These are phyloP conservation scores for Coniochaeta sp. DNA, from an alignment of 2,329 filamentous ascomycete species.

Conservation along the genomic window DNA sequence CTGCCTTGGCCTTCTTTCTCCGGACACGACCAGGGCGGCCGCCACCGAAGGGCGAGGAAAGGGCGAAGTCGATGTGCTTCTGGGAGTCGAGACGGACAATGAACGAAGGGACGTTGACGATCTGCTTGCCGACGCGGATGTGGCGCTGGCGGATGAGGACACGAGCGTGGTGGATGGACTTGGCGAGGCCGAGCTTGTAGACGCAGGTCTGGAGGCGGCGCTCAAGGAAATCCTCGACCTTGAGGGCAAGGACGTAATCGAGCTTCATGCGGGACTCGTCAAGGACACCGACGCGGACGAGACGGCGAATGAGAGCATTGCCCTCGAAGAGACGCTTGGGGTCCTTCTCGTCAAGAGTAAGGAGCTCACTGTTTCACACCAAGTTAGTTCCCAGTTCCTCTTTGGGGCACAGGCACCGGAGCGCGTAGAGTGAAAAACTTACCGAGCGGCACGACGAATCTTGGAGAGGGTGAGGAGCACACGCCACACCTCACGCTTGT, in stretches of 20 bases:
- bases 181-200: conserved; percentile 99
- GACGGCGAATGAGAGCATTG: conserved; percentile 99
- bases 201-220: conserved; percentile 99
- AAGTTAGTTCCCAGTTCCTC: conserved; percentile 9
- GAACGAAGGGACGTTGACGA: conserved; percentile 99
- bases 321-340: conserved; percentile 99
- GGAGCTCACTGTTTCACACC: conserved; percentile 70
- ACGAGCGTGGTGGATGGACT: conserved; percentile 99
- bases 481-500: conserved; percentile 99
- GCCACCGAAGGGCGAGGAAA: conserved; percentile 95
- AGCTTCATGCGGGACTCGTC: conserved; percentile 99
- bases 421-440: conserved; percentile 28
- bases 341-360: conserved; percentile 99
- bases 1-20: conserved; percentile 99
- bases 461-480: conserved; percentile 99
- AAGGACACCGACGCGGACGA: conserved; percentile 98
- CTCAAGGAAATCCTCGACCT: conserved; percentile 99
- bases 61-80: conserved; percentile 99
- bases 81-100: conserved; percentile 99
- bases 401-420: not conserved
- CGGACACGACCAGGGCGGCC: conserved; percentile 95
- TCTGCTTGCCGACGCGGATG: conserved; percentile 99
- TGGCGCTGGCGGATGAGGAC: conserved; percentile 99
- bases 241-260: conserved; percentile 99
- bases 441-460: conserved; percentile 99